Percentiles rank a stretch among this genome's conserved stretches.
Conservation (phyloP, 1,284 basidiomycete species). For the Taiwanofungus camphoratus region DNA sequence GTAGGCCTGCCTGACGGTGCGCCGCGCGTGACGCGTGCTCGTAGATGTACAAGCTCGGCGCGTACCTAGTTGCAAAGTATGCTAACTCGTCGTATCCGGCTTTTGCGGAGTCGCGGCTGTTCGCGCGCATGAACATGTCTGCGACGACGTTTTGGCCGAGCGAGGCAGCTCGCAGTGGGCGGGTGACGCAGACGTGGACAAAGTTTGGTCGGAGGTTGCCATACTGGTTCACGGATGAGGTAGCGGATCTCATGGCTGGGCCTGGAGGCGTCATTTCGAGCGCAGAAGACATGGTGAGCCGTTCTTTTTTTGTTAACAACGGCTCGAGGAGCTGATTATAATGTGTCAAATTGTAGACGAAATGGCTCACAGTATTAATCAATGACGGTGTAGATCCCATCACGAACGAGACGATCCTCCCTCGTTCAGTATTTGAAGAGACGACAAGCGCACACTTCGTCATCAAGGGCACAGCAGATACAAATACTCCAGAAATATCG, state of each 20-base stretch:
- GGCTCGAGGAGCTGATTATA: neutral
- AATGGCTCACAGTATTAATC: conserved; percentile 26
- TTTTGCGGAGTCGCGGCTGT: conserved; percentile 19
- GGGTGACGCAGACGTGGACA: conserved; percentile 29
- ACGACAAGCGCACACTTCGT: conserved; percentile 24
- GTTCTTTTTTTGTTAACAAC: conserved; percentile 8
- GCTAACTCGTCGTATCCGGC: neutral
- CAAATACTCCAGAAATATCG: conserved; percentile 12
- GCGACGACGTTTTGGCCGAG: conserved; percentile 31
- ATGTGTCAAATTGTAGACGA: conserved; percentile 18
- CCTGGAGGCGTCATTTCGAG: conserved; percentile 30
- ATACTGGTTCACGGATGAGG: conserved; percentile 22
- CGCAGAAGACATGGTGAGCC: conserved; percentile 28
- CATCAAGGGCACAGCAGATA: neutral
- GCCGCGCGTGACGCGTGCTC: neutral
- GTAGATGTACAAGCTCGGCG: conserved; percentile 16
- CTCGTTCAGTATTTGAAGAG: conserved; percentile 19
- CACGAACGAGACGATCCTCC: conserved; percentile 23
- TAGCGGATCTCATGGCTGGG: conserved; percentile 23
- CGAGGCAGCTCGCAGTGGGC: conserved; percentile 27
- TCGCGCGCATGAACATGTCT: conserved; percentile 30
- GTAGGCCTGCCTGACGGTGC: neutral
- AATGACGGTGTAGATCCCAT: conserved; percentile 23
- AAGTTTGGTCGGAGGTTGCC: conserved; percentile 25
- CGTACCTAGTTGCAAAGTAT: conserved; percentile 31